phyloP scores from a whole-genome alignment of 345 rosid genomes.

The Corchorus capsularis region DNA sequence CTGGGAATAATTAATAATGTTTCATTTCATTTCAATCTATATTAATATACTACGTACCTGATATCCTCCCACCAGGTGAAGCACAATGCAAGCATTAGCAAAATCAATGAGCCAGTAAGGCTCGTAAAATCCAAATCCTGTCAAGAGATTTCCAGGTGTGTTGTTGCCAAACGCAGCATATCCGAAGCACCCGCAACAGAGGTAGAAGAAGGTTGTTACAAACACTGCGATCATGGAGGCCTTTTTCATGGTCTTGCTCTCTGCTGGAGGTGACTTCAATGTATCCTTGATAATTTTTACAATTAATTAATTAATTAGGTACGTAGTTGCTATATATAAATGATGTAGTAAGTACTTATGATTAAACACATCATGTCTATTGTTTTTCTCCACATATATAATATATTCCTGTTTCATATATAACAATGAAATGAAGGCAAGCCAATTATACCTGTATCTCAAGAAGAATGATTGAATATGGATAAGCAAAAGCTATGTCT shows the following conservation, averaged over 20 bases:
- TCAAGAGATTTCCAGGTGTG: slow-evolving; percentile 45
- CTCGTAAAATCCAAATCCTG: slow-evolving; percentile 45
- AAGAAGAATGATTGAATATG: slow-evolving; percentile 54
- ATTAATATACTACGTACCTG: too few relatives aligned
- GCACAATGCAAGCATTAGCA: slow-evolving; percentile 46
- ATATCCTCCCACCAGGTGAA: slow-evolving; percentile 56
- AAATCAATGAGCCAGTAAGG: slow-evolving; percentile 54
- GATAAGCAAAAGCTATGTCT: slow-evolving; percentile 67
- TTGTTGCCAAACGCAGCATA: slow-evolving; percentile 48
- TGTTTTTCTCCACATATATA: background rate
- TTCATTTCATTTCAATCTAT: too few relatives aligned
- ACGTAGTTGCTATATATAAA: too few relatives aligned
- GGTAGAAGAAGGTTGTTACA: slow-evolving; percentile 42
- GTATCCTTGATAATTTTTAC: slow-evolving; percentile 34
- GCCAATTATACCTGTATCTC: slow-evolving; percentile 55
- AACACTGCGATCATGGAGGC: slow-evolving; percentile 38
- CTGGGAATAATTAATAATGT: too few relatives aligned
- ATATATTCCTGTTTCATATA: background rate
- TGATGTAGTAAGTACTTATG: too few relatives aligned
- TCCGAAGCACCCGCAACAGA: slow-evolving; percentile 45
- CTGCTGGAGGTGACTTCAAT: slow-evolving; percentile 45
- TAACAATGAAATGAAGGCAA: background rate
- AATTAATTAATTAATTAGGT: too few relatives aligned
- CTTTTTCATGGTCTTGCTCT: slow-evolving; percentile 49
- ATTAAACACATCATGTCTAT: too few relatives aligned